Evolutionary conservation across 768 basidiomycete genomes (phyloP).

Genomic region (Gloeostereum incarnatum): DNA sequence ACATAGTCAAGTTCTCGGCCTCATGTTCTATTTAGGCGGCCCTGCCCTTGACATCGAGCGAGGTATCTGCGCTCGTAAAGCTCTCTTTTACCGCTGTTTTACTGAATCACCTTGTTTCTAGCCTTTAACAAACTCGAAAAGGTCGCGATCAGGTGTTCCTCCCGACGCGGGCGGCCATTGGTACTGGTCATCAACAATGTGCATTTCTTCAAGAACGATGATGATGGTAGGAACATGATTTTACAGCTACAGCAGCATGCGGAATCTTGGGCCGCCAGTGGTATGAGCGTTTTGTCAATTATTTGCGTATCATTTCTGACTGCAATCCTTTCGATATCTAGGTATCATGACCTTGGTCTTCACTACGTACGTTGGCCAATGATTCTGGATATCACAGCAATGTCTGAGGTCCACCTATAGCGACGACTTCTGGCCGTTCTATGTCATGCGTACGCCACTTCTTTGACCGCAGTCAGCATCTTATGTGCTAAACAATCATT

Average conservation of each 20-base stretch:
- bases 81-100: slow-evolving; percentile 2
- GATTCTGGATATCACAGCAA: slow-evolving; percentile 10
- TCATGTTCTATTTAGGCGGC: slow-evolving; percentile 41
- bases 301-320: slow-evolving; percentile 2
- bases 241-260: slow-evolving; percentile 81
- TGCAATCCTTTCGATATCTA: slow-evolving; percentile 13
- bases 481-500: not conserved
- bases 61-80: slow-evolving; percentile 28
- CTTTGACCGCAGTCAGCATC: slow-evolving; percentile 9
- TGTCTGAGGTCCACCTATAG: slow-evolving; percentile 29
- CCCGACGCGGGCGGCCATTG: slow-evolving; percentile 52
- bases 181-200: slow-evolving; percentile 79
- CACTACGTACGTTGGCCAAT: slow-evolving; percentile 40
- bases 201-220: slow-evolving; percentile 68
- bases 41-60: slow-evolving; percentile 77
- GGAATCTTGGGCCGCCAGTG: slow-evolving; percentile 77
- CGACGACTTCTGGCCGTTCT: slow-evolving; percentile 81
- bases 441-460: slow-evolving; percentile 44
- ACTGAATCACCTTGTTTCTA: slow-evolving; percentile 12
- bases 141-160: slow-evolving; percentile 62
- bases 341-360: slow-evolving; percentile 77
- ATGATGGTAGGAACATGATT: slow-evolving; percentile 69
- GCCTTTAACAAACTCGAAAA: slow-evolving; percentile 82
- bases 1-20: slow-evolving; percentile 1
- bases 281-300: too few species aligned